Percentiles rank a stretch among this genome's conserved stretches.
These are phyloP conservation scores for Bryoglossum gracile DNA, from an alignment of 495 filamentous ascomycete species.

Conservation along the genomic window DNA sequence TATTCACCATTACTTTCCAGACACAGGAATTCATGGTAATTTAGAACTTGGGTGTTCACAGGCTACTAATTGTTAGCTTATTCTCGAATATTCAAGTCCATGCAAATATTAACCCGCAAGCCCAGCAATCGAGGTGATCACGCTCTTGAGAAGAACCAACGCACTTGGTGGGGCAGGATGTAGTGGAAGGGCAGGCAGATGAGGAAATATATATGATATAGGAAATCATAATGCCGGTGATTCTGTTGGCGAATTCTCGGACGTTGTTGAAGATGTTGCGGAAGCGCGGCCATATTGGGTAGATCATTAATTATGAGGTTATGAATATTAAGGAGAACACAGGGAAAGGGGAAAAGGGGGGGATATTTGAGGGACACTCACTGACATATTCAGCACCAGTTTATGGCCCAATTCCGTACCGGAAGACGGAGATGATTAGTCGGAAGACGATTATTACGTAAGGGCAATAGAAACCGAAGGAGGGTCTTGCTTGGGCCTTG, in stretches of 20 bases:
- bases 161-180: constrained; percentile 47
- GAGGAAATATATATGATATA: constrained; percentile 51
- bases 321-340: constrained; percentile 28
- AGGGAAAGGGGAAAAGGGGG: too few species aligned
- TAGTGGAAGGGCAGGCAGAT: constrained; percentile 44
- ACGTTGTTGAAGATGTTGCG: constrained; percentile 46
- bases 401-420: constrained; percentile 61
- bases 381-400: constrained; percentile 57
- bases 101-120: constrained; percentile 26
- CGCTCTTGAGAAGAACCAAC: constrained; percentile 51
- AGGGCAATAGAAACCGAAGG: constrained; percentile 60
- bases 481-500: constrained; percentile 47
- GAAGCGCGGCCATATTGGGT: constrained; percentile 59
- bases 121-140: constrained; percentile 42
- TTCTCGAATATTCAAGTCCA: not conserved
- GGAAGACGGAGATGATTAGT: constrained; percentile 58
- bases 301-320: constrained; percentile 49
- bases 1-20: not conserved
- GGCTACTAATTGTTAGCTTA: not conserved
- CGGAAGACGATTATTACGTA: constrained; percentile 60
- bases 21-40: too few species aligned
- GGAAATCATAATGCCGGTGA: constrained; percentile 52
- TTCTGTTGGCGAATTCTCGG: constrained; percentile 50
- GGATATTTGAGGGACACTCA: constrained; percentile 3
- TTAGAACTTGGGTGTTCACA: too few species aligned